Base-by-base conservation (phyloP, 2,329 filamentous ascomycete genomes). In the Neofusicoccum cordaticola region DNA sequence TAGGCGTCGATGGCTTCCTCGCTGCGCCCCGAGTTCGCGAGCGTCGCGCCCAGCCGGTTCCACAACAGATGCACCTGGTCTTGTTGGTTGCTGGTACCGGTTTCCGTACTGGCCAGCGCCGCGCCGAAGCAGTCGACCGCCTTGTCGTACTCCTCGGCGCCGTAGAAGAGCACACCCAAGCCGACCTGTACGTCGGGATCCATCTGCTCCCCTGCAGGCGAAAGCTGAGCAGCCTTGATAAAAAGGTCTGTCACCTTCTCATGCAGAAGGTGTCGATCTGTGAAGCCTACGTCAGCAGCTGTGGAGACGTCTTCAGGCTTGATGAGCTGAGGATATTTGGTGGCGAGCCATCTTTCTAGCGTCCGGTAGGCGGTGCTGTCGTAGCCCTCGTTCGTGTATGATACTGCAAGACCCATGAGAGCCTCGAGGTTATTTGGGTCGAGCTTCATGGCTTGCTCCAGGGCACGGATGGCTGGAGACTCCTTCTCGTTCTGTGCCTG, bases 401-500 rank as follows among this genome's bases (percentile, higher is more conserved):
- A 96, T 19, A 99, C 94, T 13, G 94, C 93, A 61, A 99, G 82
- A 1, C 92, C 93, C 94, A 99, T 98, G 51, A 99, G 84, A 0
- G 93, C 94, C 66, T 91, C 87, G 19, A 96, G 85, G 74, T 97
- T 97, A 72, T 88, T 89, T 0, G 93, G 89, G 71, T 98, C 93
- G 34, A 95, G 83, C 77, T 93, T 94, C 68, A 97, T 81, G 0
- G 94, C 93, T 75, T 95, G 91, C 78, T 98, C 94, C 66, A 98
- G 83, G 2, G 95, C 95, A 39, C 95, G 89, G 69, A 99, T 97
- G 2, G 95, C 95, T 0, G 95, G 94, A 8, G 92, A 90, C 78
- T 99, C 95, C 81, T 99, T 99, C 78, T 99, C 95, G 77, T 99
- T 99, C 77, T 99, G 95, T 19, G 95, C 95, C 79, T 99, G 95